These are phyloP conservation scores for Magnusiomyces ingens DNA, from an alignment of 1,139 yeast genomes.

Conservation along the genomic window DNA sequence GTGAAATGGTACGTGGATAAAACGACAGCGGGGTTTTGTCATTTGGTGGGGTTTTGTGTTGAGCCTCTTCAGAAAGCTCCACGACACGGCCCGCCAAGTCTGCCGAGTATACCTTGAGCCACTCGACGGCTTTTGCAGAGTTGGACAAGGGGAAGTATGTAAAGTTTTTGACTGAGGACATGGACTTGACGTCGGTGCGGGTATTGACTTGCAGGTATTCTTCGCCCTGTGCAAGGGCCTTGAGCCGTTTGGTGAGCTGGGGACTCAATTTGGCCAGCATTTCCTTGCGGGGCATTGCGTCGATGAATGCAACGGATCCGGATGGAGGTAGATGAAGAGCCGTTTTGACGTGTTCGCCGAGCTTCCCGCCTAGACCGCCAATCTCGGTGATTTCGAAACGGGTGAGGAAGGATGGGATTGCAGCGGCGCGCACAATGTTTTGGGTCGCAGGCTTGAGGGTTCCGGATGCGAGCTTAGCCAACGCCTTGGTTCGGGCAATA, in stretches of 20 bases:
- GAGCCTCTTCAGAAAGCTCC: slow-evolving; percentile 68
- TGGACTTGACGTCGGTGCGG: slow-evolving; percentile 65
- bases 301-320: slow-evolving; percentile 26
- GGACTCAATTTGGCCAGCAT: slow-evolving; percentile 31
- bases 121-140: slow-evolving; percentile 55
- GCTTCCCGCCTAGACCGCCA: slow-evolving; percentile 88
- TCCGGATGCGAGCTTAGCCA: slow-evolving; percentile 89
- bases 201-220: slow-evolving; percentile 47
- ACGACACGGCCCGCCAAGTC: slow-evolving; percentile 65
- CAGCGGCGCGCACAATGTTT: slow-evolving; percentile 54
- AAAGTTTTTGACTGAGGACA: slow-evolving; percentile 85
- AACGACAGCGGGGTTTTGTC: background rate
- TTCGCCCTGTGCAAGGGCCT: slow-evolving; percentile 59
- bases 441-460: slow-evolving; percentile 80
- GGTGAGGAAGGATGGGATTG: slow-evolving; percentile 47
- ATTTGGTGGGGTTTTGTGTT: slow-evolving; percentile 9
- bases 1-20: slow-evolving; percentile 34
- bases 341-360: slow-evolving; percentile 55
- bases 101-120: slow-evolving; percentile 80
- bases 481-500: slow-evolving; percentile 60
- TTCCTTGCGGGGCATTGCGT: slow-evolving; percentile 28
- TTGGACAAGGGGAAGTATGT: slow-evolving; percentile 44
- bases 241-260: slow-evolving; percentile 45
- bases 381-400: slow-evolving; percentile 65
- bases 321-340: slow-evolving; percentile 32